These are phyloP conservation scores for Ophioceras dolichostomum DNA, from an alignment of 2,329 filamentous ascomycete genomes.

Conservation along the genomic window DNA sequence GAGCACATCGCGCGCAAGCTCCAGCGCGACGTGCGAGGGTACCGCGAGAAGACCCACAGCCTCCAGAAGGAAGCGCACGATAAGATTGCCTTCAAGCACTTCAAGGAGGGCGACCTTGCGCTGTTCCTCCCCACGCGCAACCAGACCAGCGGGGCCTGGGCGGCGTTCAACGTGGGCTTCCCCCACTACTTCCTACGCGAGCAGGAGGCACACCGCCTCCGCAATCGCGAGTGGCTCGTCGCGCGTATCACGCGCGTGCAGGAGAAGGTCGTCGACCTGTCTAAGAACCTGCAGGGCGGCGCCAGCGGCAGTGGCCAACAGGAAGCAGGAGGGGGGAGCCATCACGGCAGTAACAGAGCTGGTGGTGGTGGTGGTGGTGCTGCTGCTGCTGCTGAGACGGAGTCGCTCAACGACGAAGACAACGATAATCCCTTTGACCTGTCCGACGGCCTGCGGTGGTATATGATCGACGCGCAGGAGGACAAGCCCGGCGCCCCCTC, in stretches of 20 bases:
- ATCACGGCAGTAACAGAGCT: too few species aligned
- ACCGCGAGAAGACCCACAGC: constrained; percentile 74
- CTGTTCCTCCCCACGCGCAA: constrained; percentile 91
- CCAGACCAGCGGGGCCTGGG: constrained; percentile 90
- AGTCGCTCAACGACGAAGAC: constrained; percentile 53
- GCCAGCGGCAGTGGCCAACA: constrained; percentile 17
- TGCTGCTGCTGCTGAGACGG: constrained; percentile 24
- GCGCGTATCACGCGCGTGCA: constrained; percentile 86
- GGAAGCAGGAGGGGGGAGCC: constrained; percentile 2
- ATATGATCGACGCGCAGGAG: constrained; percentile 84
- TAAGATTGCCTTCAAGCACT: constrained; percentile 90
- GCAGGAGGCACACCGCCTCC: constrained; percentile 75
- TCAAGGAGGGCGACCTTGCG: constrained; percentile 92
- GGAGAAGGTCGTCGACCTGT: constrained; percentile 86
- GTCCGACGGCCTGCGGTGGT: constrained; percentile 91
- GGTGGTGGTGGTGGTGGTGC: too few species aligned
- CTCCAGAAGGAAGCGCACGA: constrained; percentile 79
- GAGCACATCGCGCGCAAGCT: constrained; percentile 90
- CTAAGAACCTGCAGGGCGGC: constrained; percentile 49
- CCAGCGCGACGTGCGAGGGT: constrained; percentile 76
- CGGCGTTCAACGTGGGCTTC: constrained; percentile 94
- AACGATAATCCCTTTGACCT: constrained; percentile 97
- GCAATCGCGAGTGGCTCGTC: constrained; percentile 87
- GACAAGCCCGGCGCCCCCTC: constrained; percentile 85
- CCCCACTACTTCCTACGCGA: constrained; percentile 96